Evolutionary conservation across 352 stramenopile species (phyloP).

Genomic region (Pythium phragmiticola): DNA sequence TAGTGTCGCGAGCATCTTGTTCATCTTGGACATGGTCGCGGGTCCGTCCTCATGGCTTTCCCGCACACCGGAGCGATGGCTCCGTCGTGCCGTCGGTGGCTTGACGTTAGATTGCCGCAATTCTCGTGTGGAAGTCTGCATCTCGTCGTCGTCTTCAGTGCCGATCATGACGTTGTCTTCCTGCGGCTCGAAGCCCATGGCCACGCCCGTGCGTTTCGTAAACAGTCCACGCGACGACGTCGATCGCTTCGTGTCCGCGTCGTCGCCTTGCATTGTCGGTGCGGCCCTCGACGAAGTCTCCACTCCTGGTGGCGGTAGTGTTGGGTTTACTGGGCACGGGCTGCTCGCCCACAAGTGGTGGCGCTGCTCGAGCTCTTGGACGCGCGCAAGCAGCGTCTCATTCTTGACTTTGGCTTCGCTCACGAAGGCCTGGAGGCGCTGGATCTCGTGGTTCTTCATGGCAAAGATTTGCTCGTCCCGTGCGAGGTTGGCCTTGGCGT

Average conservation of each 20-base stretch:
- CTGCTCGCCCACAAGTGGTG: constrained; percentile 67
- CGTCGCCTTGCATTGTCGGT: neutral
- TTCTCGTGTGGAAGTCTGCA: neutral
- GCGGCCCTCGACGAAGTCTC: neutral
- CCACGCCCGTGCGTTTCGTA: constrained; percentile 34
- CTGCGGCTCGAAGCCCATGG: constrained; percentile 39
- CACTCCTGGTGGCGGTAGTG: neutral
- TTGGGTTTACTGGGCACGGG: neutral
- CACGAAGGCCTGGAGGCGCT: constrained; percentile 55
- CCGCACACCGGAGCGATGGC: neutral
- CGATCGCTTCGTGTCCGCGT: constrained; percentile 28
- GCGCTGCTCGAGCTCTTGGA: constrained; percentile 66
- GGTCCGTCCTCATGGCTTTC: neutral
- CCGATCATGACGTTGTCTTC: constrained; percentile 73
- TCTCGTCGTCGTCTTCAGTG: constrained; percentile 40
- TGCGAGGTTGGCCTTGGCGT: constrained; percentile 60
- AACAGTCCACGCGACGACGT: constrained; percentile 60
- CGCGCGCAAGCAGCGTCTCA: constrained; percentile 64
- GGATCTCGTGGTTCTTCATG: constrained; percentile 79
- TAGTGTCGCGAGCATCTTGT: constrained; percentile 53
- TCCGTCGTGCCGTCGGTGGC: constrained; percentile 1
- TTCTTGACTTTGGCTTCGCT: constrained; percentile 69
- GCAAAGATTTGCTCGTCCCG: constrained; percentile 85
- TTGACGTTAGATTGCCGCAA: neutral
- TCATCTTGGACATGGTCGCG: constrained; percentile 37